phyloP scores from a whole-genome alignment of 805 yeast species.

The Yamadazyma takamatsuzukensis region DNA sequence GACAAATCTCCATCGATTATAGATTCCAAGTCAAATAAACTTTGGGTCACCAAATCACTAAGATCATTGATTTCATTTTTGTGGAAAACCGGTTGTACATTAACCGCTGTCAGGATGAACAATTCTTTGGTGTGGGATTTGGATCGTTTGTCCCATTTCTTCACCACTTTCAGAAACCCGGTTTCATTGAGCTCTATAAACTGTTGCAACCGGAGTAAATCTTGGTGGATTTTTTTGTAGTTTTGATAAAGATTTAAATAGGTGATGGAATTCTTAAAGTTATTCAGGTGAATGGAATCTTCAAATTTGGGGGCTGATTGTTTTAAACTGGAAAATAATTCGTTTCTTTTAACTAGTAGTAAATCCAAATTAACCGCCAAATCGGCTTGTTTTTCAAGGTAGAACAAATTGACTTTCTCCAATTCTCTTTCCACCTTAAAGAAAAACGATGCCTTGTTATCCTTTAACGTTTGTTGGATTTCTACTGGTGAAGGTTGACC shows the following conservation, averaged over 20 bases:
- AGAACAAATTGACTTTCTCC: slow-evolving; percentile 92
- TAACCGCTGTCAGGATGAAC: slow-evolving; percentile 86
- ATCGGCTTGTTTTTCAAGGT: slow-evolving; percentile 87
- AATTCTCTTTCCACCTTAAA: slow-evolving; percentile 90
- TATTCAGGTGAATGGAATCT: slow-evolving; percentile 12
- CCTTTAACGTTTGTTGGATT: slow-evolving; percentile 57
- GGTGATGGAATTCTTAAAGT: slow-evolving; percentile 66
- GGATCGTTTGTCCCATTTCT: slow-evolving; percentile 97
- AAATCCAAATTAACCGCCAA: slow-evolving; percentile 76
- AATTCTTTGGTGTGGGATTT: slow-evolving; percentile 92
- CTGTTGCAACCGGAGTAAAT: slow-evolving; percentile 83
- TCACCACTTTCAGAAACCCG: slow-evolving; percentile 91
- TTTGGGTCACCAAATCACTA: slow-evolving; percentile 69
- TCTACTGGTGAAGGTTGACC: slow-evolving; percentile 22
- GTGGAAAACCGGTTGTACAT: slow-evolving; percentile 95
- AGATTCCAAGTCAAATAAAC: slow-evolving; percentile 70
- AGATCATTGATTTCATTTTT: slow-evolving; percentile 80
- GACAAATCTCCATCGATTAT: slow-evolving; percentile 44
- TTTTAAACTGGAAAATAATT: slow-evolving; percentile 30
- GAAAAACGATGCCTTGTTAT: slow-evolving; percentile 84
- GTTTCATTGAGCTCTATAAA: slow-evolving; percentile 93
- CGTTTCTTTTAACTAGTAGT: slow-evolving; percentile 65
- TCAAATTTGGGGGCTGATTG: slow-evolving; percentile 6
- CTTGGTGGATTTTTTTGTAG: slow-evolving; percentile 84
- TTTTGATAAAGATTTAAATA: slow-evolving; percentile 84